phyloP scores from a whole-genome alignment of 768 basidiomycete species.

The Agrocybe chaxingu region DNA sequence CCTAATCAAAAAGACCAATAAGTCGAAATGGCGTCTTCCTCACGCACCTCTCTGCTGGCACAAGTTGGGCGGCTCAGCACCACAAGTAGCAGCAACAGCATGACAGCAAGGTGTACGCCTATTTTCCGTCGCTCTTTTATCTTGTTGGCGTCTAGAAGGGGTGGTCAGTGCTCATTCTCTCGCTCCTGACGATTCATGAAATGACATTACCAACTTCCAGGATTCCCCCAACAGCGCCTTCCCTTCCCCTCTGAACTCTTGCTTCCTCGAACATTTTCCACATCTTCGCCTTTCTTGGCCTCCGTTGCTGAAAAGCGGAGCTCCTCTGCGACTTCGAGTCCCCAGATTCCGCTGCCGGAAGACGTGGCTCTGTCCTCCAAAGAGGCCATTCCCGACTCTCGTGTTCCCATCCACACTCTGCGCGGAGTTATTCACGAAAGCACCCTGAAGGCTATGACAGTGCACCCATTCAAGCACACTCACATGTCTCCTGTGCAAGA shows the following conservation, averaged over 20 bases:
- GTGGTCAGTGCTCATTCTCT: constrained; percentile 5
- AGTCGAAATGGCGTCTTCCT: constrained; percentile 15
- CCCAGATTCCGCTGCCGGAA: too few relatives aligned
- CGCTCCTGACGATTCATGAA: background rate
- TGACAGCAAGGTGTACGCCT: constrained; percentile 18
- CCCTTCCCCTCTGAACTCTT: constrained; percentile 15
- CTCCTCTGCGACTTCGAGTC: too few relatives aligned
- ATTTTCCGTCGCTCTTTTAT: constrained; percentile 20
- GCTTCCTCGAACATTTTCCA: background rate
- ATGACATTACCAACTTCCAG: constrained; percentile 3
- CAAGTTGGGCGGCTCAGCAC: too few relatives aligned
- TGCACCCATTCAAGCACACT: constrained; percentile 60
- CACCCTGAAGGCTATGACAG: constrained; percentile 58
- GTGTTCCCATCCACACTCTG: constrained; percentile 27
- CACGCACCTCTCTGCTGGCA: constrained; percentile 5
- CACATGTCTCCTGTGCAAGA: constrained; percentile 83
- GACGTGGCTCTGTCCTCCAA: too few relatives aligned
- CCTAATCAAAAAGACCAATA: too few relatives aligned
- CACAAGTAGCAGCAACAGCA: background rate
- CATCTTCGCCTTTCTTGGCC: too few relatives aligned
- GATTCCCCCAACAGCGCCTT: constrained; percentile 7
- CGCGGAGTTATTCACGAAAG: constrained; percentile 32
- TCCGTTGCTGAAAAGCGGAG: too few relatives aligned
- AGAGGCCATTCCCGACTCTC: constrained; percentile 6
- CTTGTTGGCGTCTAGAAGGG: constrained; percentile 14